Conservation (phyloP, 306 rosid species). For the Acmispon strigosus region DNA sequence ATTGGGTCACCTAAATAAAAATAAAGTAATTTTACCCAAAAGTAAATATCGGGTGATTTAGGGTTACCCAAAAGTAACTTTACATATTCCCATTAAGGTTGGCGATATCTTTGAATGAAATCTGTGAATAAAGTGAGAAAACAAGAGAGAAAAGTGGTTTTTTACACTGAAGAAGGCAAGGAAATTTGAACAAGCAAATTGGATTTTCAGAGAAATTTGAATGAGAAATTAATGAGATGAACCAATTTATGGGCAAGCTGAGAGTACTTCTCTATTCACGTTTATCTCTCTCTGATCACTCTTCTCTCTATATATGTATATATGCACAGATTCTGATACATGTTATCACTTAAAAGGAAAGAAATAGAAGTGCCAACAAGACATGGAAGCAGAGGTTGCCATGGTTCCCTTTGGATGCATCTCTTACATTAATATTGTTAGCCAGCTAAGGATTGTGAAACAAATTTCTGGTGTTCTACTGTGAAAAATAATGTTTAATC, state of each 20-base stretch:
- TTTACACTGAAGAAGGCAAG: conserved; percentile 16
- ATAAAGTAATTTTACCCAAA: too few relatives aligned
- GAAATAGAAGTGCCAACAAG: neutral
- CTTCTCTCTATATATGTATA: neutral
- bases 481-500: too few relatives aligned
- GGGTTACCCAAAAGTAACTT: too few relatives aligned
- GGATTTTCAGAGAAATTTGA: conserved; percentile 18
- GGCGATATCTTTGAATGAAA: too few relatives aligned
- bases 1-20: too few relatives aligned
- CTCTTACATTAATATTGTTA: conserved; percentile 2
- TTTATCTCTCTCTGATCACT: neutral
- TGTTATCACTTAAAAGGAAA: conserved; percentile 26
- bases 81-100: too few relatives aligned
- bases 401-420: conserved; percentile 13
- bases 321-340: conserved; percentile 27
- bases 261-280: neutral
- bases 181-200: conserved; percentile 12
- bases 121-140: neutral
- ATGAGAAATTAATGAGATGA: neutral
- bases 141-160: conserved; percentile 1
- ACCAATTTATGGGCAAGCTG: neutral
- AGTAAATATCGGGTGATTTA: too few relatives aligned
- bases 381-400: conserved; percentile 13
- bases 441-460: neutral
- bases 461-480: too few relatives aligned